Conservation (phyloP, 148 eudicot species). For the Tetragonia tetragonoides region DNA sequence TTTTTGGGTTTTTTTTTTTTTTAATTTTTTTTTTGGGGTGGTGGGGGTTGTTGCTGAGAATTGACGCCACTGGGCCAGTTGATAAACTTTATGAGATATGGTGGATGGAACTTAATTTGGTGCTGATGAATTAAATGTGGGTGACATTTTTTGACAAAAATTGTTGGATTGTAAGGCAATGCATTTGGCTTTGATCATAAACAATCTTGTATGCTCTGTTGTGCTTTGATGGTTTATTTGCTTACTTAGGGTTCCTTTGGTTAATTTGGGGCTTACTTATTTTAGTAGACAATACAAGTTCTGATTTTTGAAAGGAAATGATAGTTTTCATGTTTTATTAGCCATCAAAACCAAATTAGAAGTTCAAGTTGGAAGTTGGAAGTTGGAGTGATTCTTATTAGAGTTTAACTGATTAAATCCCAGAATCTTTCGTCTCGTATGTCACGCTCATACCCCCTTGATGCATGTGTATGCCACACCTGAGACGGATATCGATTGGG, state of each 20-base stretch:
- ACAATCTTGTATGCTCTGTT: constrained; percentile 1
- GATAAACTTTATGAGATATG: constrained; percentile 6
- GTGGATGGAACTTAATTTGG: constrained; percentile 9
- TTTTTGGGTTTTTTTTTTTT: neutral
- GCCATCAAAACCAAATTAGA: neutral
- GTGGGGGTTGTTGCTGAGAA: constrained; percentile 17
- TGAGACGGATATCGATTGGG: neutral
- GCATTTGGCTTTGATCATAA: constrained; percentile 14
- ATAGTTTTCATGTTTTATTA: neutral
- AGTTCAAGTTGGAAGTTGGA: neutral
- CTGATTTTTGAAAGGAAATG: neutral
- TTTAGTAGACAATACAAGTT: neutral
- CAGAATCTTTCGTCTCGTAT: neutral
- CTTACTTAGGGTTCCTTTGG: neutral
- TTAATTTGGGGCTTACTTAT: neutral
- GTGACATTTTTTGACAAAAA: constrained; percentile 4
- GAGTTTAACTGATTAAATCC: neutral
- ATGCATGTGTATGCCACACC: neutral
- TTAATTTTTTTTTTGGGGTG: neutral
- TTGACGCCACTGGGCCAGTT: constrained; percentile 18
- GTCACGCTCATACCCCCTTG: neutral
- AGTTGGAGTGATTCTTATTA: neutral
- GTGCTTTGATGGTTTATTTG: constrained; percentile 11
- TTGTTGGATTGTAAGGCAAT: constrained; percentile 3
- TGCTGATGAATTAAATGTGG: constrained; percentile 14